Evolutionary conservation across 179 eudicot species (phyloP), one percentile per base, ranked within the genome.

Genomic region (Heliamphora pulchella): DNA sequence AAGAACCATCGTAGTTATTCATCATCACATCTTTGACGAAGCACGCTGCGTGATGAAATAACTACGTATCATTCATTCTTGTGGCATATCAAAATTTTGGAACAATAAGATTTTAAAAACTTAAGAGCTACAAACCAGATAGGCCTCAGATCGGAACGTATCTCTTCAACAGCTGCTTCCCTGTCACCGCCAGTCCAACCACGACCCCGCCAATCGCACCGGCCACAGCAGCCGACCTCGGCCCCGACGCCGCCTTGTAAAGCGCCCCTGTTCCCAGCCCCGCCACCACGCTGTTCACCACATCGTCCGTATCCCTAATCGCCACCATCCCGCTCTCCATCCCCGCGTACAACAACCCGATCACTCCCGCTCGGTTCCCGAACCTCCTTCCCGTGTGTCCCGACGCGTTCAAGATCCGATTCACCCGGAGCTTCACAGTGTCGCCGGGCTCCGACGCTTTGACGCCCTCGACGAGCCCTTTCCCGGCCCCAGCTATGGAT

Each of bases 161-260:
- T 83, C 98, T 87, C 84, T 91, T 95, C 41, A 86, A 15, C 58
- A 75, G 87, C 75, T 92, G 99, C 87, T 95, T 95, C 66, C 84
- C 90, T 10, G 89, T 84, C n/a, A 96, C 93, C 11, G 90, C 87
- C 9, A 90, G 43, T 4, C 97, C 98, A 13, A 89, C 98, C 50
- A 87, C 82, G 22, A 92, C 67, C 0, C 98, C 99, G 1, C 98
- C 99, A n/a, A 91, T 87, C 15, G 96, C 98, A 0, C 98, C 98
- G 2, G 95, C 98, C 81, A 96, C 89, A 0, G 97, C 97, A 10
- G 98, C 98, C 13, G 99, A 92, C 80, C 96, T 81, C 11, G 86
- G 88, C 5, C 99, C 97, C 0, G 89, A 58, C 54, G 98, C 98
- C 73, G 97, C 98, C 93, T 81, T 88, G 54, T 82, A 96, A 0